Conservation (phyloP, 2,329 filamentous ascomycete genomes). For the Fusarium robinianum region DNA sequence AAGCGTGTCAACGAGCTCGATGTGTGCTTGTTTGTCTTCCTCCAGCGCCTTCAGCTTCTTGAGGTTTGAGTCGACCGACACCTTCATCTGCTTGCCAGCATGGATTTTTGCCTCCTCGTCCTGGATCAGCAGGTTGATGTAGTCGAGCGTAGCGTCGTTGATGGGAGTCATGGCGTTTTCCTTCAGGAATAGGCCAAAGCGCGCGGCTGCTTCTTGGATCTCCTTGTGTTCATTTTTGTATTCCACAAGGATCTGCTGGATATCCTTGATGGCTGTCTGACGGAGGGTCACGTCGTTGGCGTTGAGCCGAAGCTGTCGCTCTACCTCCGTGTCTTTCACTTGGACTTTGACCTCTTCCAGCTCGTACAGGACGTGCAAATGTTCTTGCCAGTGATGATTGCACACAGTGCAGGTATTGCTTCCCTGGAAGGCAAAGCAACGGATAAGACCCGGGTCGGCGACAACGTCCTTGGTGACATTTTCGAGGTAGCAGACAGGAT, state of each 20-base stretch:
- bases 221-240: slow-evolving; percentile 6
- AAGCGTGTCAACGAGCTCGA: slow-evolving; percentile 19
- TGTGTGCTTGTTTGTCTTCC: slow-evolving; percentile 10
- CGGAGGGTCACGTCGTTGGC: slow-evolving; percentile 7
- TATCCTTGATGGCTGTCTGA: not conserved
- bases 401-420: slow-evolving; percentile 1
- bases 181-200: slow-evolving; percentile 13
- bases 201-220: slow-evolving; percentile 6
- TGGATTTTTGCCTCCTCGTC: slow-evolving; percentile 6
- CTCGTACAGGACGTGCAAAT: slow-evolving; percentile 20
- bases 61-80: slow-evolving; percentile 3
- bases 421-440: slow-evolving; percentile 5
- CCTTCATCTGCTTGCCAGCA: not conserved
- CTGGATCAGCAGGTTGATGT: slow-evolving; percentile 14
- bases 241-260: not conserved
- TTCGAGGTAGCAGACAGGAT: slow-evolving; percentile 10
- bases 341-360: not conserved
- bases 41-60: slow-evolving; percentile 11
- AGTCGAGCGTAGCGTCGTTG: slow-evolving; percentile 14
- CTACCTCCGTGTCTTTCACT: slow-evolving; percentile 14
- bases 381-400: slow-evolving; percentile 13
- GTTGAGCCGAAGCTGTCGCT: not conserved
- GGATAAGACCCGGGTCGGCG: slow-evolving; percentile 1
- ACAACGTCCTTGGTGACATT: slow-evolving; percentile 8
- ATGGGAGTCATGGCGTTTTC: slow-evolving; percentile 3